Conservation (phyloP, 148 eudicot genomes). For the Rhododendron ovatum region DNA sequence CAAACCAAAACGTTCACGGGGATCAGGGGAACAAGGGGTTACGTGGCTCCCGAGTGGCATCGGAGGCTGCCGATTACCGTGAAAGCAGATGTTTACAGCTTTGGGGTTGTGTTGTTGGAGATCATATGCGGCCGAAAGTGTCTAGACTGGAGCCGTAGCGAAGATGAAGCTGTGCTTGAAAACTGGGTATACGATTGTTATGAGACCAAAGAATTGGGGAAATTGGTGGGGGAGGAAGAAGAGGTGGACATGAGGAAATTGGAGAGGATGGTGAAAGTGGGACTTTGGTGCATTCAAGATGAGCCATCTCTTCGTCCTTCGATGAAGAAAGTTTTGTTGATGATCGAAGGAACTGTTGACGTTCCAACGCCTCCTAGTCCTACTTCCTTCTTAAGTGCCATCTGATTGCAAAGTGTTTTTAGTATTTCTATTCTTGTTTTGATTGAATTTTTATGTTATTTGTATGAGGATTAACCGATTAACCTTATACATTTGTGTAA, state of each 20-base stretch:
- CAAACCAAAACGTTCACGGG: neutral
- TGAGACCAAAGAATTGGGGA: neutral
- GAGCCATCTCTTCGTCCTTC: no score
- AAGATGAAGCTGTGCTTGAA: constrained; percentile 10
- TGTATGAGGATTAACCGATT: no score
- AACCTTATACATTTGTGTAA: neutral
- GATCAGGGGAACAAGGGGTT: constrained; percentile 3
- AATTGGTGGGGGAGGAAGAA: neutral
- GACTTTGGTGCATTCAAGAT: no score
- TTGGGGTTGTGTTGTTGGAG: constrained; percentile 6
- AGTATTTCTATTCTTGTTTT: neutral
- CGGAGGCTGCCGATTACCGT: neutral
- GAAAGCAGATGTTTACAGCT: constrained; percentile 11
- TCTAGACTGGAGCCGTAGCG: constrained; percentile 3
- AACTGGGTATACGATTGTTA: constrained; percentile 11
- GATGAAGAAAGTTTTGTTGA: neutral
- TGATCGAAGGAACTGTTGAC: constrained; percentile 7
- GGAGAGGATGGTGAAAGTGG: no score
- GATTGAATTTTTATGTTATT: neutral
- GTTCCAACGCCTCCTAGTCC: constrained; percentile 1
- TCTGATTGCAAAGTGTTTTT: neutral
- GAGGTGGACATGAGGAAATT: neutral
- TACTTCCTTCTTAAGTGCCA: neutral
- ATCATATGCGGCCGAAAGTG: constrained; percentile 8
- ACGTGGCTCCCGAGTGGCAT: constrained; percentile 12